Base-by-base conservation (phyloP, 176 grass and related monocot species). In the Rhipidocladum racemiflorum region DNA sequence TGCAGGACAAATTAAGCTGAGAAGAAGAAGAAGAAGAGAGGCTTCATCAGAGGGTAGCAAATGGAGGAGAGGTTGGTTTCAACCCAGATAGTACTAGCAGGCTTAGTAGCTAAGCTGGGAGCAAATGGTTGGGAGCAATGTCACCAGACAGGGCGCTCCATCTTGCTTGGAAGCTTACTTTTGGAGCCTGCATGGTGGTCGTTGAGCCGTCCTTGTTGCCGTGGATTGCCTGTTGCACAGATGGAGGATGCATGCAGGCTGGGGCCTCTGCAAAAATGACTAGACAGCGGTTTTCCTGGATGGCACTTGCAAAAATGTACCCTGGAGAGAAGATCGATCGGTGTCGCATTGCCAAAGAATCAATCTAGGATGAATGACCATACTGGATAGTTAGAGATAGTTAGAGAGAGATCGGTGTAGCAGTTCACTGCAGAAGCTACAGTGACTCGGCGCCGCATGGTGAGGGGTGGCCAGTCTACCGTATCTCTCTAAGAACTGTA, bases 101-200 rank as follows among this genome's bases (percentile, higher is more conserved):
- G n/a, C n/a, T n/a, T n/a, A n/a, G 39, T n/a, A 60, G 49, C 61
- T 67, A 51, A 67, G 61, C 28, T 43, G 35, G 28, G 43, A 68
- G 63, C 63, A 87, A 88, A 84, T 79, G 46, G 20, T 78, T 27
- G 74, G 72, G 79, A 78, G 50, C 65, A 68, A 46, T 82, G 43
- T 4, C 79, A 48, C 20, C 74, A 45, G 80, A 88, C 74, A 88
- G 46, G 66, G 38, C 74, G 80, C 81, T 73, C 67, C 68, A 74
- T 83, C 81, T 74, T 84, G 81, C 7, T 88, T 88, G 81, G 75
- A 88, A 72, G 74, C 60, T 67, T 59, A 65, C 75, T 28, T 57
- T 84, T 79, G 66, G 86, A 88, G 21, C 73, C 44, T 72, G 30
- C 72, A 14, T 72, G 72, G 65, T 87, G 43, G 48, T 59, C n/a